Conservation (phyloP, 495 filamentous ascomycete genomes). For the Xylaria telfairii region DNA sequence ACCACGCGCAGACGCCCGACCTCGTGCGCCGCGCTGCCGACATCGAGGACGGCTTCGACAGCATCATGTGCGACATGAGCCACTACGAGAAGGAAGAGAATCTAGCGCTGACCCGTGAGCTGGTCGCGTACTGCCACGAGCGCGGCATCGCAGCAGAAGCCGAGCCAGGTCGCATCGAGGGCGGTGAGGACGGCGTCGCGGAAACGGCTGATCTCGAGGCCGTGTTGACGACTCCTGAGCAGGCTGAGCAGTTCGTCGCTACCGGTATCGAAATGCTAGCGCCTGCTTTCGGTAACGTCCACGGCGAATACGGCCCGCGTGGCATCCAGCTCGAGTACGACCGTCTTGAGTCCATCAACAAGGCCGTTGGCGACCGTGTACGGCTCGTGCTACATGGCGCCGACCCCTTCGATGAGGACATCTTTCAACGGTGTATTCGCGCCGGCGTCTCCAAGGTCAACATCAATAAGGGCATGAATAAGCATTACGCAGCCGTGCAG, state of each 20-base stretch:
- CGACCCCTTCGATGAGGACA: conserved; percentile 73
- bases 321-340: conserved; percentile 79
- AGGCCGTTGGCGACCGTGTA: conserved; percentile 66
- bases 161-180: conserved; percentile 82
- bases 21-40: conserved; percentile 71
- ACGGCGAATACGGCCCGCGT: conserved; percentile 78
- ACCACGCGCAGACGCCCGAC: conserved; percentile 77
- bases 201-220: conserved; percentile 78
- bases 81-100: conserved; percentile 87
- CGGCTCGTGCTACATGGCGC: conserved; percentile 79
- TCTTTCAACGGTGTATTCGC: conserved; percentile 71
- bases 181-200: conserved; percentile 81
- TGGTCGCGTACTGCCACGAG: conserved; percentile 73
- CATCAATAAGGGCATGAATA: conserved; percentile 83
- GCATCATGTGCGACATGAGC: conserved; percentile 84
- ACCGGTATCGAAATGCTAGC: conserved; percentile 86
- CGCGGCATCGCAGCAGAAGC: conserved; percentile 80
- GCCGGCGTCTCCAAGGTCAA: conserved; percentile 79
- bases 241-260: conserved; percentile 75
- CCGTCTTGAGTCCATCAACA: conserved; percentile 66
- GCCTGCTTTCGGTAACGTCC: conserved; percentile 85
- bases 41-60: conserved; percentile 69
- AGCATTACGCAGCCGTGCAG: conserved; percentile 68
- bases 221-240: conserved; percentile 76
- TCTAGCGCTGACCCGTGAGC: conserved; percentile 70